These are phyloP conservation scores for Hsuehochloa calcarea DNA, from an alignment of 176 grass and related monocot genomes.

Conservation along the genomic window DNA sequence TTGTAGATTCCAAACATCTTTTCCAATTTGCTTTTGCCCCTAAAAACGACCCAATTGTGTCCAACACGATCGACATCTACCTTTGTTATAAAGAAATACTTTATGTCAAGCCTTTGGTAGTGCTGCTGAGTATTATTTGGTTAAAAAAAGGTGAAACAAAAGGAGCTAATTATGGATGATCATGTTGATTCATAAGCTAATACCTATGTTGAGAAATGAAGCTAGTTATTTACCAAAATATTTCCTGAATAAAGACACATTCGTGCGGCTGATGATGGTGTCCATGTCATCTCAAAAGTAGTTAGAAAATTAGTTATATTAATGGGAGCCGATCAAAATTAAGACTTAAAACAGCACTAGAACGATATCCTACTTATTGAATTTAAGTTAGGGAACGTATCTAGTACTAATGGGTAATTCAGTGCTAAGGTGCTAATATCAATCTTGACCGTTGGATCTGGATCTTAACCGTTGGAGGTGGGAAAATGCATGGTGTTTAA, in stretches of 20 bases:
- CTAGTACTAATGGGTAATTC: too few species aligned
- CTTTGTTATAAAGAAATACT: neutral
- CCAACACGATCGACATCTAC: neutral
- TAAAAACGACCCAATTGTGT: neutral
- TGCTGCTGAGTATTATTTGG: neutral
- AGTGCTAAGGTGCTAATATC: too few species aligned
- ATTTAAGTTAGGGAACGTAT: neutral
- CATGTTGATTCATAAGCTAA: neutral
- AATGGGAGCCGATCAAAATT: neutral
- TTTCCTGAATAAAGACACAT: neutral
- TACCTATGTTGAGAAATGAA: neutral
- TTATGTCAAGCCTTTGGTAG: neutral
- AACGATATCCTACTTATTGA: neutral
- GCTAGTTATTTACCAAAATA: neutral
- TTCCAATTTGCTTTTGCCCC: neutral
- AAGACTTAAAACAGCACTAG: neutral
- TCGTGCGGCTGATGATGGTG: neutral
- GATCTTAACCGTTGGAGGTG: too few species aligned
- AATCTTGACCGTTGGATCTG: too few species aligned
- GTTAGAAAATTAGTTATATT: neutral
- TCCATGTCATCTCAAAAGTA: neutral
- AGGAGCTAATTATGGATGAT: neutral
- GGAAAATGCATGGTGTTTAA: too few species aligned
- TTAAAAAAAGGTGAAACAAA: neutral
- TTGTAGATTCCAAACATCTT: slow-evolving; percentile 8